Evolutionary conservation across 495 filamentous ascomycete species (phyloP), one percentile per base, ranked within the genome.

Genomic region (Podospora tetraspora): DNA sequence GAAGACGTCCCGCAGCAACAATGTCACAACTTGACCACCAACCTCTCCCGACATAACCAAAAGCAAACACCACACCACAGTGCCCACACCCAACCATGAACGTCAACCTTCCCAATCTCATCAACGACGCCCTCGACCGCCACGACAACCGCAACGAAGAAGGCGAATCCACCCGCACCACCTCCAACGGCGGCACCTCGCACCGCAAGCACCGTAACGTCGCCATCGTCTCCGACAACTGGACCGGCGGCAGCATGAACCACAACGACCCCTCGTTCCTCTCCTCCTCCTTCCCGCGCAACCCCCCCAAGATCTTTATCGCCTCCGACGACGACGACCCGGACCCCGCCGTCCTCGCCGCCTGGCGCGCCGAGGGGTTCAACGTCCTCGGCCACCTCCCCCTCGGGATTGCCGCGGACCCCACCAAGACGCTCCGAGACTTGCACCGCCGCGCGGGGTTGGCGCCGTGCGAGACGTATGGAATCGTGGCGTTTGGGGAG

Each of bases 341-440:
- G 70, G 89, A 91, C 71, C 64, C 75, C 8, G 74, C 84, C 6
- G 86, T 83, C 0, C 66, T 90, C 30, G 78, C 80, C 21, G 80
- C 83, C 29, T 91, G 89, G 89, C 80, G 80, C 29, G 84, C 85
- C 63, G 90, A 92, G 70, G 90, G 89, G 16, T 92, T 91, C 75
- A 77, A 85, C 32, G 87, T 89, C 3, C 5, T 52, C 16, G 74
- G 81, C 2, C 92, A 91, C 69, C 61, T 91, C 0, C 83, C 88
- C 0, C 80, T 87, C 69, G 79, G 83, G 19, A 74, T 77, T 7
- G 84, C 83, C 21, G 85, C 81, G 4, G 84, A 86, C 64, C 79
- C 84, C 3, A 90, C 89, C 71, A 70, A 78, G 12, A 81, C 78
- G 61, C 68, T 92, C 63, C 67, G 71, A 12, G 58, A 62, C 2